These are phyloP conservation scores for Nevesoporus exiguus DNA, from an alignment of 768 basidiomycete genomes.

Conservation along the genomic window DNA sequence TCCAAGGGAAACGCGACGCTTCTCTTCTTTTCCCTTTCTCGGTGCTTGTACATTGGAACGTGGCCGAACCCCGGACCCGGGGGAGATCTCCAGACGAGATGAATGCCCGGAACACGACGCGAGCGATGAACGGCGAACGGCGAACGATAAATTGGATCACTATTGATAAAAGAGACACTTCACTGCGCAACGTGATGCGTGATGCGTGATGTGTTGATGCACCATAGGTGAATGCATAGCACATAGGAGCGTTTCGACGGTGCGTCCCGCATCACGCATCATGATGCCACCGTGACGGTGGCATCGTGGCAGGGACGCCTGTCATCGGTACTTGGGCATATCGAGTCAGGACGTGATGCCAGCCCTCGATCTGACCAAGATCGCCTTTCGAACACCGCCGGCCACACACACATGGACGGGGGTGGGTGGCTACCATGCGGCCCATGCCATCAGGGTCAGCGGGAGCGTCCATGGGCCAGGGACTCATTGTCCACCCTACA, in stretches of 20 bases:
- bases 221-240: not conserved
- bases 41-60: not conserved
- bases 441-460: no score
- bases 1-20: not conserved
- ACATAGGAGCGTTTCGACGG: not conserved
- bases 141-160: no score
- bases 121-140: not conserved
- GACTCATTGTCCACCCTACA: not conserved
- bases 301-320: not conserved
- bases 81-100: not conserved
- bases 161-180: not conserved
- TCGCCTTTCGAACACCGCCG: not conserved
- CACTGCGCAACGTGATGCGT: not conserved
- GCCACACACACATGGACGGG: no score
- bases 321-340: not conserved
- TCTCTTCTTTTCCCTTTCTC: not conserved
- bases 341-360: not conserved
- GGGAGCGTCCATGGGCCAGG: not conserved
- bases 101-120: not conserved
- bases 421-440: no score
- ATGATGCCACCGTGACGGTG: not conserved
- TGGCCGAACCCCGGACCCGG: slow-evolving; percentile 1
- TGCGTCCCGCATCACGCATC: not conserved
- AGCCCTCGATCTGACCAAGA: not conserved
- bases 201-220: not conserved